A percentile compares a stretch with the other conserved stretches of the same genome.
Conservation (phyloP, 2,329 filamentous ascomycete species). For the Alternaria sp. region DNA sequence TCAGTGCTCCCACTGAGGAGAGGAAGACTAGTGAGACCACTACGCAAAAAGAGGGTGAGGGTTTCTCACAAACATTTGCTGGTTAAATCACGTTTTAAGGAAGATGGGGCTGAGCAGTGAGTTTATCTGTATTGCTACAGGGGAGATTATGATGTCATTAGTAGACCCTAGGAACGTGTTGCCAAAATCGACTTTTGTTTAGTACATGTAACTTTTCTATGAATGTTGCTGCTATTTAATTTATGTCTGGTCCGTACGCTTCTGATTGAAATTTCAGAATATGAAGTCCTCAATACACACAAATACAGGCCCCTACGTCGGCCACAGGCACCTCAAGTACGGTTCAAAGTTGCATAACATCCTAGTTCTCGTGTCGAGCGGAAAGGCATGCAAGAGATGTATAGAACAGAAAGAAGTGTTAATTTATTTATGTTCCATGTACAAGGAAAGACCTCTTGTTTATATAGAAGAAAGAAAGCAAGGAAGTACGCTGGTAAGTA, state of each 20-base stretch:
- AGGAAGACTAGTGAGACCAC: constrained; percentile 13
- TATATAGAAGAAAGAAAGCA: no score
- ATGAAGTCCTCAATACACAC: not conserved
- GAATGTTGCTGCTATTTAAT: not conserved
- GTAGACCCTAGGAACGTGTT: not conserved
- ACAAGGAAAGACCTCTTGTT: no score
- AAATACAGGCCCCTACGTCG: not conserved
- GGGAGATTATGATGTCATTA: not conserved
- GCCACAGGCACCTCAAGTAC: not conserved
- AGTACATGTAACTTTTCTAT: not conserved
- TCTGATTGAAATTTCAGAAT: not conserved
- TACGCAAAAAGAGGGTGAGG: constrained; percentile 10
- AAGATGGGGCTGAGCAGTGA: not conserved
- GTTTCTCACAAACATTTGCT: constrained; percentile 15
- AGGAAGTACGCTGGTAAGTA: no score
- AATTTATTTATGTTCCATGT: no score
- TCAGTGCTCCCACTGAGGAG: not conserved
- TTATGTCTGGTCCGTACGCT: not conserved
- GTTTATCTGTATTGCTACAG: not conserved
- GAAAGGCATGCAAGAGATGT: not conserved
- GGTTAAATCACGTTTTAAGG: not conserved
- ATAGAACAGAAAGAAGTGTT: no score
- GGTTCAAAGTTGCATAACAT: not conserved
- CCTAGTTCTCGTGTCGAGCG: not conserved
- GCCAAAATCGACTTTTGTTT: not conserved